phyloP scores from a whole-genome alignment of 2,329 filamentous ascomycete genomes.

The Talaromyces pinophilus region DNA sequence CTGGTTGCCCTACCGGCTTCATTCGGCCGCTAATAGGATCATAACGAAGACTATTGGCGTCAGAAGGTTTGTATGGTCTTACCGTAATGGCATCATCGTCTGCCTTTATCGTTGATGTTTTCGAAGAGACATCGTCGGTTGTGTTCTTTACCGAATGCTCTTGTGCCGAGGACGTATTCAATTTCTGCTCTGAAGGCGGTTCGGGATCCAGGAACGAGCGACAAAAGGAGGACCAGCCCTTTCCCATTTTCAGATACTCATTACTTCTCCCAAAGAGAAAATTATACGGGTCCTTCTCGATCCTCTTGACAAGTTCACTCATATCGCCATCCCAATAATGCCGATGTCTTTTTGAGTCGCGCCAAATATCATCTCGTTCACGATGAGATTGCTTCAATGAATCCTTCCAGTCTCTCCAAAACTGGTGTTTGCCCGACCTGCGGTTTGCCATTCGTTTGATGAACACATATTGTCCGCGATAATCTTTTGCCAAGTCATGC shows the following conservation, averaged over 20 bases:
- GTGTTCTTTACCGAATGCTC: not conserved
- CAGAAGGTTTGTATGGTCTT: not conserved
- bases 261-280: constrained; percentile 43
- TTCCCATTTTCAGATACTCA: constrained; percentile 27
- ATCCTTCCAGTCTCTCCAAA: constrained; percentile 9
- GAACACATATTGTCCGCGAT: constrained; percentile 10
- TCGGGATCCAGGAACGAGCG: constrained; percentile 15
- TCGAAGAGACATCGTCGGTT: not conserved
- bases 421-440: not conserved
- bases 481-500: constrained; percentile 7
- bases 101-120: not conserved
- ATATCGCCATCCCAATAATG: constrained; percentile 31
- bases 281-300: constrained; percentile 44
- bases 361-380: constrained; percentile 20
- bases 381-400: not conserved
- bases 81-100: not conserved
- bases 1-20: constrained; percentile 2
- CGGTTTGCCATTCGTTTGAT: constrained; percentile 7
- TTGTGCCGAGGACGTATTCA: not conserved
- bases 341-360: constrained; percentile 28
- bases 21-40: constrained; percentile 23
- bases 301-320: constrained; percentile 37
- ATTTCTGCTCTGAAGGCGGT: not conserved
- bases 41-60: constrained; percentile 4
- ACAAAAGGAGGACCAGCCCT: constrained; percentile 19